Evolutionary conservation across 176 grass and related monocot species (phyloP).

Genomic region (Hyparrhenia diplandra): DNA sequence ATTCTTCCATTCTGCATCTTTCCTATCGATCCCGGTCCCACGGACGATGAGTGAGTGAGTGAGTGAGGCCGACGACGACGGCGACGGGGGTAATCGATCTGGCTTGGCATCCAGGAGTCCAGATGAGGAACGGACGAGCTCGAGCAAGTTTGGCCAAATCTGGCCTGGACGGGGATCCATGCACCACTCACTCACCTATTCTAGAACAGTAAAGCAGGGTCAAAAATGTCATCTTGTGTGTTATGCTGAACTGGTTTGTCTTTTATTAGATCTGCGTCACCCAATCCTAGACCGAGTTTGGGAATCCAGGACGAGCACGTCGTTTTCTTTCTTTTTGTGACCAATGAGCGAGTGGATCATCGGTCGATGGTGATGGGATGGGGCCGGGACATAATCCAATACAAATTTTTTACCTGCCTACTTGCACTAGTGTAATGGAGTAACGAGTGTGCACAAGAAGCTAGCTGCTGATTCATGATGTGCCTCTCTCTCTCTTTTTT

Average conservation of each 20-base stretch:
- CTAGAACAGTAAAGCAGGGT: no score
- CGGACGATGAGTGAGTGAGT: no score
- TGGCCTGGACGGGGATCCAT: no score
- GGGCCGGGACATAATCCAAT: background rate
- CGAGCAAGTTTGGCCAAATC: no score
- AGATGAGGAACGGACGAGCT: no score
- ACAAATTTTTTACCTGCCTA: background rate
- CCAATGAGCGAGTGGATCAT: conserved; percentile 19
- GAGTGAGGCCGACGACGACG: no score
- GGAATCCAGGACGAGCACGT: background rate
- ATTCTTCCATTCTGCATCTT: no score
- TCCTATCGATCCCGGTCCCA: no score
- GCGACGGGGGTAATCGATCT: no score
- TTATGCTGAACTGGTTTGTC: background rate
- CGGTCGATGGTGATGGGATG: background rate
- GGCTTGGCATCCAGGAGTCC: no score
- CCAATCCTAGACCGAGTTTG: conserved; percentile 17
- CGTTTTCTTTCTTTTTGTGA: background rate
- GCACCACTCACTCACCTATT: no score
- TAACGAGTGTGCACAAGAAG: background rate
- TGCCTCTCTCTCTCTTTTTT: no score
- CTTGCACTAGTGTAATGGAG: background rate
- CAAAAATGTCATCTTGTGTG: background rate
- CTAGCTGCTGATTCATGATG: background rate
- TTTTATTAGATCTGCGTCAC: conserved; percentile 8